phyloP scores from a whole-genome alignment of 2,329 filamentous ascomycete species.

The Simplicillium sp. region DNA sequence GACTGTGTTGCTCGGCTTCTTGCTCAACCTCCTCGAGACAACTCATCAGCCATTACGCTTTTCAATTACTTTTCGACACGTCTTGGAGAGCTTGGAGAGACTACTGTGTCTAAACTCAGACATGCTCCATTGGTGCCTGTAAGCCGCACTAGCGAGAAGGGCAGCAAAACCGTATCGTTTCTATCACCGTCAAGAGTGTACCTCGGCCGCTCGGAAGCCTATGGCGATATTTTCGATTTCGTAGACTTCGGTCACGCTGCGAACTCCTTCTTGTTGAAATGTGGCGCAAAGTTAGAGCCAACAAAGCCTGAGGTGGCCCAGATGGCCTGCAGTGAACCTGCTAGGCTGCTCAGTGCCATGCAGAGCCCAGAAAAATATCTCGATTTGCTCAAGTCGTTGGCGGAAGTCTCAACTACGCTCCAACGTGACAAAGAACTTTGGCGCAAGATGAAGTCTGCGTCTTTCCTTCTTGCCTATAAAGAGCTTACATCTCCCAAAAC shows the following conservation, averaged over 20 bases:
- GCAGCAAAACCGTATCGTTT: conserved; percentile 17
- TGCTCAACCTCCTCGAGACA: conserved; percentile 58
- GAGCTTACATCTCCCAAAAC: conserved; percentile 48
- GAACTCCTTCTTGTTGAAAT: conserved; percentile 79
- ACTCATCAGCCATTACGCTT: conserved; percentile 55
- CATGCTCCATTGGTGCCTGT: conserved; percentile 67
- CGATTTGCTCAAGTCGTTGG: conserved; percentile 68
- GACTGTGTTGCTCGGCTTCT: conserved; percentile 69
- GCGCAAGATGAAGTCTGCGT: conserved; percentile 62
- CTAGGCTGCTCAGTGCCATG: conserved; percentile 69
- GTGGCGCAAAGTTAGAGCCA: conserved; percentile 86
- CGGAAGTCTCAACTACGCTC: conserved; percentile 59
- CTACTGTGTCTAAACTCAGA: conserved; percentile 49
- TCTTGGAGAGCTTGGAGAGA: conserved; percentile 60
- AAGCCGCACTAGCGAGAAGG: conserved; percentile 24
- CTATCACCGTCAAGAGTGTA: conserved; percentile 69
- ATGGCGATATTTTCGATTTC: conserved; percentile 91
- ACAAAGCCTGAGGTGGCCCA: conserved; percentile 77
- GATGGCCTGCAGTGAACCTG: conserved; percentile 76
- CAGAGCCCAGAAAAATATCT: conserved; percentile 81
- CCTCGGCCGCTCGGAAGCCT: conserved; percentile 60
- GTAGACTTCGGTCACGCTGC: conserved; percentile 86
- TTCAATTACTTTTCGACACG: conserved; percentile 81
- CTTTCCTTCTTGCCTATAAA: conserved; percentile 75
- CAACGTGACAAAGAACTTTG: conserved; percentile 74